These are phyloP conservation scores for Tilletia caries DNA, from an alignment of 1,284 basidiomycete genomes.

Conservation along the genomic window DNA sequence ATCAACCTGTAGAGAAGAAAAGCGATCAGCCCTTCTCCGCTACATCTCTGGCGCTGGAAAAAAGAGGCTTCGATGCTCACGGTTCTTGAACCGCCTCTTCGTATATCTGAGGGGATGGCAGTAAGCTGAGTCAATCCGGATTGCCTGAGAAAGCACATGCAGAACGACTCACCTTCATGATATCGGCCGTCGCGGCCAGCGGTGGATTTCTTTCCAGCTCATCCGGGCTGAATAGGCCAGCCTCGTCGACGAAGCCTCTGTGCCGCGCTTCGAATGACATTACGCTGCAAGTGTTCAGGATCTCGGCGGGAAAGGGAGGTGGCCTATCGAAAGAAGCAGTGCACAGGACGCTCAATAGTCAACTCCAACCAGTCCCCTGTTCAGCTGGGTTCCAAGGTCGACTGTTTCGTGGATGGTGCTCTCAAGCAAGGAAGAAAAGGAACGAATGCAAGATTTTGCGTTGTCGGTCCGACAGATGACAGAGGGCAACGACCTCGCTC, in stretches of 20 bases:
- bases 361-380: too few species aligned
- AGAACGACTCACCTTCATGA: constrained; percentile 21
- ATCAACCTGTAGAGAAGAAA: not conserved
- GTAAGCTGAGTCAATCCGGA: not conserved
- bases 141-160: not conserved
- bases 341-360: too few species aligned
- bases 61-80: constrained; percentile 16
- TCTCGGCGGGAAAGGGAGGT: too few species aligned
- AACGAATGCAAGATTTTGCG: too few species aligned
- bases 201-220: constrained; percentile 9
- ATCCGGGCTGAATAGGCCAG: not conserved
- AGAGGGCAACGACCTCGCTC: too few species aligned
- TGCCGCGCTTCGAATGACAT: not conserved
- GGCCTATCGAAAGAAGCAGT: too few species aligned
- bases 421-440: too few species aligned
- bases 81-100: constrained; percentile 46
- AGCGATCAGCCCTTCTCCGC: not conserved
- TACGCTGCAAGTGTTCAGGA: too few species aligned
- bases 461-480: too few species aligned
- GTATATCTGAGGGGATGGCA: constrained; percentile 22
- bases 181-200: constrained; percentile 31
- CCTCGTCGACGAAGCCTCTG: constrained; percentile 10
- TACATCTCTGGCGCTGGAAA: not conserved
- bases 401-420: too few species aligned
- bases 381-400: too few species aligned